Evolutionary conservation across 129 eudicot species (phyloP).

Genomic region (Calendula officinalis): DNA sequence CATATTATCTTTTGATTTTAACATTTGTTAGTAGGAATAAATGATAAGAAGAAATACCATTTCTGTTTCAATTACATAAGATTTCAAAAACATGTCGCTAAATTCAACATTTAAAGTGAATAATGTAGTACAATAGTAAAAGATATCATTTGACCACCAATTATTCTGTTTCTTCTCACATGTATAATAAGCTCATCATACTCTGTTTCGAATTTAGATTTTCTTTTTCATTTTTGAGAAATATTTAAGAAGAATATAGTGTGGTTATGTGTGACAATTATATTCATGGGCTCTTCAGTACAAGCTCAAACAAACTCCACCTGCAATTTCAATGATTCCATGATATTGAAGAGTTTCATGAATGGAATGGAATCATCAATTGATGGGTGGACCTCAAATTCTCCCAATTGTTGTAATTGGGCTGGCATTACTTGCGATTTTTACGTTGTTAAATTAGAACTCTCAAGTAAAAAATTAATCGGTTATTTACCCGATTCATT

Average conservation of each 20-base stretch:
- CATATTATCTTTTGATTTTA: no score
- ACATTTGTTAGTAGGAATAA: no score
- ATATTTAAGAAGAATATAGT: conserved; percentile 34
- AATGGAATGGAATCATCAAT: conserved; percentile 41
- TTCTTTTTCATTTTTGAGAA: neutral
- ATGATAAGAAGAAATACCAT: no score
- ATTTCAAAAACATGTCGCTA: no score
- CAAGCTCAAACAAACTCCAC: conserved; percentile 34
- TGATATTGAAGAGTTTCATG: conserved; percentile 37
- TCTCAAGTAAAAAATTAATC: conserved; percentile 31
- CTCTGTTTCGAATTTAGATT: neutral
- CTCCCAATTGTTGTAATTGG: conserved; percentile 68
- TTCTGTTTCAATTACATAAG: no score
- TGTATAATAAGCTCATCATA: no score
- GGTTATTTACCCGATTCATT: conserved; percentile 50
- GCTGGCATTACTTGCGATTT: conserved; percentile 53
- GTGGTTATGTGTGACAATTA: conserved; percentile 14
- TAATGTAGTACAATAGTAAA: no score
- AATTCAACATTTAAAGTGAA: no score
- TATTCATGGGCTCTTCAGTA: conserved; percentile 20
- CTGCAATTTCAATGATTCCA: conserved; percentile 62
- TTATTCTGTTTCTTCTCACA: no score
- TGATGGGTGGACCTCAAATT: conserved; percentile 46
- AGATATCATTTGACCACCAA: no score
- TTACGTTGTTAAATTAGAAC: conserved; percentile 43